Percentiles rank a stretch among this genome's conserved stretches.
Evolutionary conservation across 495 filamentous ascomycete genomes (phyloP).

Genomic region (Hypoxylon fuscum): DNA sequence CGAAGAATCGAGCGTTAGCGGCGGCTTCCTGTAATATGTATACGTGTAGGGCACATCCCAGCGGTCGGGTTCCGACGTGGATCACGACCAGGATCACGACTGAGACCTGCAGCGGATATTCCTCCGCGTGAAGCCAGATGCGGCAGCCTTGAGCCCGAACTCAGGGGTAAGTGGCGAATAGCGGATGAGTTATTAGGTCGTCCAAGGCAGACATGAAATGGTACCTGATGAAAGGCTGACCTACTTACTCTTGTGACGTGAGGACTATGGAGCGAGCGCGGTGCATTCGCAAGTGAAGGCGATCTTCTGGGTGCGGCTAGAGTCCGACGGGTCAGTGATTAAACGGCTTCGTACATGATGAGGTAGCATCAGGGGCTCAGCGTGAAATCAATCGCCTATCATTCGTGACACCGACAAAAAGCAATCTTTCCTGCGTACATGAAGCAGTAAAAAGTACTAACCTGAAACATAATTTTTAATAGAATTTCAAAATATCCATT

Average conservation of each 20-base stretch:
- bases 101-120: constrained; percentile 19
- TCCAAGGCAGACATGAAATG: neutral
- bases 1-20: constrained; percentile 18
- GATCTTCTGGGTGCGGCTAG: constrained; percentile 63
- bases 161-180: neutral
- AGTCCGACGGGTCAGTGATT: constrained; percentile 10
- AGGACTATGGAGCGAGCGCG: constrained; percentile 85
- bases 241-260: constrained; percentile 78
- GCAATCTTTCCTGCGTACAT: neutral
- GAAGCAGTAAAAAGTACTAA: constrained; percentile 18
- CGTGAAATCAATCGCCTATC: no score
- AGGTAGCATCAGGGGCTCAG: neutral
- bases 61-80: neutral
- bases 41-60: constrained; percentile 8
- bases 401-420: constrained; percentile 4
- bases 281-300: constrained; percentile 74
- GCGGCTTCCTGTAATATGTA: neutral
- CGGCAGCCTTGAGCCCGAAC: constrained; percentile 10
- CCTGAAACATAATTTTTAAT: constrained; percentile 34
- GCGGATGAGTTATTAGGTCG: neutral
- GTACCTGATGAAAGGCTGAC: constrained; percentile 37
- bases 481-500: neutral
- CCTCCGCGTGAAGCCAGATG: neutral
- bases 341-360: neutral
- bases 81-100: no score